Evolutionary conservation across 139 green algal genomes (phyloP), one percentile per base, ranked within the genome.

Genomic region (Chlorella sp.): DNA sequence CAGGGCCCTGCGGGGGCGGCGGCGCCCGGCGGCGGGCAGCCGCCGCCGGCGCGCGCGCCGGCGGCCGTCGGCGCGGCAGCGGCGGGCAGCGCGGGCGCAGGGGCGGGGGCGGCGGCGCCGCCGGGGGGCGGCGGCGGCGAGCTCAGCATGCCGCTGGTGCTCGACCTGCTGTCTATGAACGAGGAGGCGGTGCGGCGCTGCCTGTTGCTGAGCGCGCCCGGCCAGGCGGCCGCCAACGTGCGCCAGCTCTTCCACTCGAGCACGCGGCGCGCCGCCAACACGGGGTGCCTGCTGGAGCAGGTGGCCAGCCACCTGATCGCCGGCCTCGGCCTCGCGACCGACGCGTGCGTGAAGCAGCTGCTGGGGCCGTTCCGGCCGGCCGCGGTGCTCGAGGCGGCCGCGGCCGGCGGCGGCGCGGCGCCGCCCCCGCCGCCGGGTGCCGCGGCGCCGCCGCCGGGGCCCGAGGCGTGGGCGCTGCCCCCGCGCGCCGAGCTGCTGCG

Each of bases 221-320:
- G 29, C 19, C 41, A 59, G 36, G 65, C 51, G 35, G 31, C 88
- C 0, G 14, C 68, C 21, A 73, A 73, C 53, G 71, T 84, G 62
- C 74, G 81, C 59, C 45, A 73, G 53, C 79, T 92, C 7, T 91
- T 93, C 74, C 83, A 88, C 60, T 72, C 70, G 61, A 74, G 74
- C 38, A 77, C 71, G 0, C 51, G n/a, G 41, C 27, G 56, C 25
- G 72, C 50, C 33, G 77, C 79, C 40, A 73, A 74, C 72, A 67
- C 74, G 3, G 84, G 83, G 50, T 92, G 85, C 78, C 72, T 92
- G 64, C 79, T 92, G 61, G 81, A 87, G 31, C 86, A 90, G 59
- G 74, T 87, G 60, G 80, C 77, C 19, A 66, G 69, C 43, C 85
- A 91, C 60, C 51, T 90, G 3, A 67, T 87, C 9, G 38, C 46